Conservation (phyloP, 148 eudicot genomes). For the Beta vulgaris region DNA sequence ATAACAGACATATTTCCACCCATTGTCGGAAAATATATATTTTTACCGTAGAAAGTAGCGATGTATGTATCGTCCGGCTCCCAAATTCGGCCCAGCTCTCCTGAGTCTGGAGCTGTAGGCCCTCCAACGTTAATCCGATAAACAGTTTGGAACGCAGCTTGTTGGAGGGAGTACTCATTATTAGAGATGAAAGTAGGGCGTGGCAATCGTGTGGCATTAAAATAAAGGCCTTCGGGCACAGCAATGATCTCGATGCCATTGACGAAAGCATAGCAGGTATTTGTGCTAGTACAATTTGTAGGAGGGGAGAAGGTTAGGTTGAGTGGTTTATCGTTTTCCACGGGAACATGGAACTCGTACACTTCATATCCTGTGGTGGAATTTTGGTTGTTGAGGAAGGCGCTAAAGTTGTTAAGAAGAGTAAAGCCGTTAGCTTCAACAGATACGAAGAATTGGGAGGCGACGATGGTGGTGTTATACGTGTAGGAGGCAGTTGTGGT, state of each 20-base stretch:
- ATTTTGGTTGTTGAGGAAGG: slow-evolving; percentile 25
- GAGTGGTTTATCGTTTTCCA: slow-evolving; percentile 19
- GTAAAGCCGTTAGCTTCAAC: slow-evolving; percentile 38
- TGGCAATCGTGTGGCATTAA: too few relatives aligned
- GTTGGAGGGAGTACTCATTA: too few relatives aligned
- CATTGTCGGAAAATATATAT: too few relatives aligned
- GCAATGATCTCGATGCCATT: slow-evolving; percentile 52
- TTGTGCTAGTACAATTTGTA: neutral
- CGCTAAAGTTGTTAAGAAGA: slow-evolving; percentile 42
- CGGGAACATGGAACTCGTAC: slow-evolving; percentile 6
- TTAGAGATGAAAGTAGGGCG: too few relatives aligned
- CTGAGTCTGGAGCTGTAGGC: neutral
- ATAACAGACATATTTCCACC: too few relatives aligned
- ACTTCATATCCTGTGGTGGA: neutral
- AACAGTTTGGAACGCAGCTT: slow-evolving; percentile 42
- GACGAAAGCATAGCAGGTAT: slow-evolving; percentile 31
- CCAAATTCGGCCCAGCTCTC: too few relatives aligned
- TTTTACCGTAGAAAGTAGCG: too few relatives aligned
- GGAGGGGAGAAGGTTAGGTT: slow-evolving; percentile 35
- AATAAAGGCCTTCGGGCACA: slow-evolving; percentile 36
- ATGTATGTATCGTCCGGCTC: too few relatives aligned
- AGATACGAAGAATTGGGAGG: slow-evolving; percentile 22
- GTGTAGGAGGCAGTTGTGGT: slow-evolving; percentile 21
- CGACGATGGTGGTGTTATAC: neutral
- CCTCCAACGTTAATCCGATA: slow-evolving; percentile 36